Evolutionary conservation across 306 rosid species (phyloP), one percentile per base, ranked within the genome.

Genomic region (Arachis stenosperma): DNA sequence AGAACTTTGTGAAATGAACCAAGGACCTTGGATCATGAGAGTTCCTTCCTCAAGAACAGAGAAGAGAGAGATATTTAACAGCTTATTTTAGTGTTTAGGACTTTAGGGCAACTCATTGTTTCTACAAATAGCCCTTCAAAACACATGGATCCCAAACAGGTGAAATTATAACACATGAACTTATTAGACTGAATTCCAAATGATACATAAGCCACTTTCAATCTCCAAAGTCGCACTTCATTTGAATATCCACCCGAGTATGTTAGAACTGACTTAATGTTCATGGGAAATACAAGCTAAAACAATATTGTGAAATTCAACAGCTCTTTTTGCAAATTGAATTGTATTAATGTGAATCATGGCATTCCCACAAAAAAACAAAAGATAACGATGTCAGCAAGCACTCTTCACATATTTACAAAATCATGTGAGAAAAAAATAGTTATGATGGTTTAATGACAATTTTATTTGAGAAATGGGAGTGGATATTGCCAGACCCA

Each of bases 41-140:
- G 44, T 52, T 70, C 37, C 51, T 29, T 52, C 43, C 14, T 12
- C 46, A 22, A 47, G 39, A 56, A 44, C 40, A 76, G 30, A 37
- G 9, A 1, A 22, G 55, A 44, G 8, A 55, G 36, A 75, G 33
- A 53, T 33, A 29, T 57, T 46, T 52, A 67, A 66, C 37, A 33
- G 37, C 37, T 33, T 33, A 22, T 33, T 33, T 33, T 33, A 33
- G 37, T 2, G 37, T 33, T 33, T 33, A 33, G 4, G 37, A 33
- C 37, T 33, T 33, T 33, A 33, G 4, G 37, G 3, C 22, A 60
- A 44, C 4, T 59, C 17, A 10, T 47, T 75, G 9, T 13, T 14
- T 55, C 33, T 75, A 57, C 12, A 29, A 4, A 77, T 61, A 77
- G 69, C 33, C 33, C 63, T 14, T 65, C 72, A 14, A 77, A 77